These are phyloP conservation scores for Oryza coarctata DNA, from an alignment of 176 grass and related monocot species.

Conservation along the genomic window DNA sequence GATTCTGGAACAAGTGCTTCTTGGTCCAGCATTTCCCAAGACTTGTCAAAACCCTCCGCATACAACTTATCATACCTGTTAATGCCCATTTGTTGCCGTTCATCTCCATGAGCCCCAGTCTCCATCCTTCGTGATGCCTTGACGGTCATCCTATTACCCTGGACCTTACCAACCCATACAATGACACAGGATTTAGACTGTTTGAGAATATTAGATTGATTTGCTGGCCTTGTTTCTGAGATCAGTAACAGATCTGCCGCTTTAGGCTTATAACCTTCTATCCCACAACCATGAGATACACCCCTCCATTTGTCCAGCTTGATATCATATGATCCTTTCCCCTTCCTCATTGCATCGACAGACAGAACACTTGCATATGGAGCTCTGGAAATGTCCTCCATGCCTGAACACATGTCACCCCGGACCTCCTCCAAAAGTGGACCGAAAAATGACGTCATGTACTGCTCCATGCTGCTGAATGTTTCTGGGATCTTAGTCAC, in stretches of 20 bases:
- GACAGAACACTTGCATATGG: conserved; percentile 46
- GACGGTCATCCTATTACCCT: conserved; percentile 50
- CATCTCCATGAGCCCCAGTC: conserved; percentile 43
- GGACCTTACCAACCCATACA: conserved; percentile 56
- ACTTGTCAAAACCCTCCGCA: conserved; percentile 34
- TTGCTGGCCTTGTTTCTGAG: conserved; percentile 52
- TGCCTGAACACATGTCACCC: conserved; percentile 53
- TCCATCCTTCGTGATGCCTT: conserved; percentile 59
- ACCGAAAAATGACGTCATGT: conserved; percentile 62
- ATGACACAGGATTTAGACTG: conserved; percentile 55
- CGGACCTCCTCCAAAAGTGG: conserved; percentile 73
- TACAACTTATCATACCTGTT: conserved; percentile 47
- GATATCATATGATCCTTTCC: conserved; percentile 47
- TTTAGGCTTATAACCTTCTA: conserved; percentile 56
- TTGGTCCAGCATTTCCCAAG: conserved; percentile 45
- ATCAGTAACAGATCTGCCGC: conserved; percentile 62
- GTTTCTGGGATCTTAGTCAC: conserved; percentile 52
- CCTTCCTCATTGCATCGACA: conserved; percentile 43
- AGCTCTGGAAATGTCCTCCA: conserved; percentile 56
- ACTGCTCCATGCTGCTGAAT: conserved; percentile 59
- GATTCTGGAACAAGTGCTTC: conserved; percentile 40
- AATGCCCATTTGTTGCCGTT: conserved; percentile 34
- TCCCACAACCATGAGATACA: conserved; percentile 18
- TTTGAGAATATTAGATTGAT: conserved; percentile 53
- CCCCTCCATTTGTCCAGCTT: conserved; percentile 50